These are phyloP conservation scores for Lycium ferocissimum DNA, from an alignment of 257 asterid genomes.

Conservation along the genomic window DNA sequence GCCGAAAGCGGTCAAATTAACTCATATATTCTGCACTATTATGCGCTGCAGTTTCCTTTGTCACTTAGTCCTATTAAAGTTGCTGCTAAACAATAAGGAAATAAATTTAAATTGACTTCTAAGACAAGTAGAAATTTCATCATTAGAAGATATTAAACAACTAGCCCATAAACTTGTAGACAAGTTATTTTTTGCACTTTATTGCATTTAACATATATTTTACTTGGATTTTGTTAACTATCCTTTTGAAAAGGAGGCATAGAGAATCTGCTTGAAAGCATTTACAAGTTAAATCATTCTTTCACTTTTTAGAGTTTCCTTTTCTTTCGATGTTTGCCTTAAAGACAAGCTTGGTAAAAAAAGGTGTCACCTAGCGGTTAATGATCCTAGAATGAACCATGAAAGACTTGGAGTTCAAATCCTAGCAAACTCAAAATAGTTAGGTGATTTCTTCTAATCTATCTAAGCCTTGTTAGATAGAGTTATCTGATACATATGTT, in stretches of 20 bases:
- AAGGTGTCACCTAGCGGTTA: background rate
- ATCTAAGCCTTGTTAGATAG: background rate
- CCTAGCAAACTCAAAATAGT: background rate
- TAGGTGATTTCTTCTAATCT: background rate
- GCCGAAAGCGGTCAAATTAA: background rate
- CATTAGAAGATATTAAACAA: background rate
- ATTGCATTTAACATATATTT: background rate
- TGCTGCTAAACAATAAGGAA: background rate
- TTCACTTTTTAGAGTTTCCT: background rate
- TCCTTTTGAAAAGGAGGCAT: background rate
- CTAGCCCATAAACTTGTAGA: background rate
- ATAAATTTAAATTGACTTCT: background rate
- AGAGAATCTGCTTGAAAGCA: background rate
- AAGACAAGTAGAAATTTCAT: background rate
- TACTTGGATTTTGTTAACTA: background rate
- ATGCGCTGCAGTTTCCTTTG: background rate
- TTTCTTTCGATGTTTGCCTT: background rate
- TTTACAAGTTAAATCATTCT: conserved; percentile 6
- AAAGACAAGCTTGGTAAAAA: background rate
- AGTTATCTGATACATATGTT: background rate
- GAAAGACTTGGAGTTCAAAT: background rate
- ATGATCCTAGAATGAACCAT: background rate
- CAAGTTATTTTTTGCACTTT: background rate
- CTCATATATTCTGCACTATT: background rate
- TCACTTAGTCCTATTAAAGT: background rate